These are phyloP conservation scores for Ganoderma boninense DNA, from an alignment of 1,284 basidiomycete genomes.

Conservation along the genomic window DNA sequence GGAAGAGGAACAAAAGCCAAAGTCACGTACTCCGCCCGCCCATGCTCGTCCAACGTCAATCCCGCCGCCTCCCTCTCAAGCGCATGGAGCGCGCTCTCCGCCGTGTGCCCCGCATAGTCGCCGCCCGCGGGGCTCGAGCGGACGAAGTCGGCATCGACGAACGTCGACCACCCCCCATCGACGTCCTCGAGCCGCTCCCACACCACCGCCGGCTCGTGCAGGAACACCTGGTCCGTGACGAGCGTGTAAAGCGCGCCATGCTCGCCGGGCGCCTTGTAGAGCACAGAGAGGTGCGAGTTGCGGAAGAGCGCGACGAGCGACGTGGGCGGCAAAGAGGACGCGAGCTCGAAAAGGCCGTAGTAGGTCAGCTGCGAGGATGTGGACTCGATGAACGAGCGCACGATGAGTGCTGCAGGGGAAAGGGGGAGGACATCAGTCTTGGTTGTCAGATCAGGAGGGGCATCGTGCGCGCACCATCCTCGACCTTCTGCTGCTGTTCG, in stretches of 20 bases:
- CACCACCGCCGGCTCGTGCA: slow-evolving; percentile 78
- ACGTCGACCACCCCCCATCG: slow-evolving; percentile 78
- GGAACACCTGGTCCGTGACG: slow-evolving; percentile 84
- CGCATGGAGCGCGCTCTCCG: slow-evolving; percentile 60
- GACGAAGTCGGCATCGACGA: slow-evolving; percentile 76
- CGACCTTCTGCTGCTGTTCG: slow-evolving; percentile 65
- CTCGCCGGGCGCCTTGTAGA: slow-evolving; percentile 70
- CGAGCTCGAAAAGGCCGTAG: slow-evolving; percentile 78
- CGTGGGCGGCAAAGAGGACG: slow-evolving; percentile 59
- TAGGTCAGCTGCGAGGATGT: slow-evolving; percentile 89
- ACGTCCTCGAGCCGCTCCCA: slow-evolving; percentile 93
- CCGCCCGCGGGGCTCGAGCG: slow-evolving; percentile 76
- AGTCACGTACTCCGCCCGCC: slow-evolving; percentile 65
- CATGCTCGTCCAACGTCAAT: slow-evolving; percentile 54
- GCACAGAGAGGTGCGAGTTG: slow-evolving; percentile 87
- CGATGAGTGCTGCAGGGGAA: slow-evolving; percentile 63
- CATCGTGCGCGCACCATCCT: slow-evolving; percentile 63
- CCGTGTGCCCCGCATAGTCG: slow-evolving; percentile 79
- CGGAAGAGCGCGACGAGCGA: slow-evolving; percentile 85
- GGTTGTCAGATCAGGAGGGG: not conserved
- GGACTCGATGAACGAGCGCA: slow-evolving; percentile 75
- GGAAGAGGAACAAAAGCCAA: no score
- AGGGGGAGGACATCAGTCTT: not conserved
- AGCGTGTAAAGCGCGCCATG: slow-evolving; percentile 73
- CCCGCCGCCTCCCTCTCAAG: slow-evolving; percentile 38